Base-by-base conservation (phyloP, 139 green algal species). In the Coelastrella sp. region DNA sequence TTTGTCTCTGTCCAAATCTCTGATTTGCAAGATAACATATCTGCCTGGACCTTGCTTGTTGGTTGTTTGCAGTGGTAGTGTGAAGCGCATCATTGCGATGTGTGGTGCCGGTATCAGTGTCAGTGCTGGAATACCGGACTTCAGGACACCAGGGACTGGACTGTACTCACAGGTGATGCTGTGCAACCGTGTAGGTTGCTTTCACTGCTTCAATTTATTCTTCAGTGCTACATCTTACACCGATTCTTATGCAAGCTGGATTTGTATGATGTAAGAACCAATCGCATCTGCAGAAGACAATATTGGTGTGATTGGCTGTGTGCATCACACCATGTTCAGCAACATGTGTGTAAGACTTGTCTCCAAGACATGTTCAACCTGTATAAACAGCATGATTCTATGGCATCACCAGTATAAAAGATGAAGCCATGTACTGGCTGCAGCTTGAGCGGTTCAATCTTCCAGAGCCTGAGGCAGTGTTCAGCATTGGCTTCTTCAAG, bases 61-160 rank as follows among this genome's bases (percentile, higher is more conserved):
- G 3, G 68, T 22, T 76, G 2, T 22, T 22, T 58, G 65, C 57
- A 76, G 73, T 74, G 87, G 87, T 66, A 86, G 85, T 22, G 89
- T 59, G 7, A 90, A 90, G 74, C 90, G 90, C 13, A 93, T 97
- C 76, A 90, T 97, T 23, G 85, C 91, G 76, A 95, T 96, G 92
- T 92, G 83, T 96, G 96, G 96, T 14, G 96, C 96, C 0, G 96
- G 96, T 89, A 97, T 98, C 86, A 95, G 85, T 66, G 95, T 97
- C 3, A 91, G 54, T 7, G 95, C 95, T 7, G 95, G 95, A 11
- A 92, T 94, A 22, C 92, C 92, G 57, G 97, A 98, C 89, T 98
- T 98, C 71, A 74, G 96, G 0, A 93, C 84, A 2, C 91, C 91
- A 17, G 91, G 91, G 19, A 91, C 80, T 13, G 96, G 96, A 0